Evolutionary conservation across 768 basidiomycete species (phyloP).

Genomic region (Leccinum pellstonianum): DNA sequence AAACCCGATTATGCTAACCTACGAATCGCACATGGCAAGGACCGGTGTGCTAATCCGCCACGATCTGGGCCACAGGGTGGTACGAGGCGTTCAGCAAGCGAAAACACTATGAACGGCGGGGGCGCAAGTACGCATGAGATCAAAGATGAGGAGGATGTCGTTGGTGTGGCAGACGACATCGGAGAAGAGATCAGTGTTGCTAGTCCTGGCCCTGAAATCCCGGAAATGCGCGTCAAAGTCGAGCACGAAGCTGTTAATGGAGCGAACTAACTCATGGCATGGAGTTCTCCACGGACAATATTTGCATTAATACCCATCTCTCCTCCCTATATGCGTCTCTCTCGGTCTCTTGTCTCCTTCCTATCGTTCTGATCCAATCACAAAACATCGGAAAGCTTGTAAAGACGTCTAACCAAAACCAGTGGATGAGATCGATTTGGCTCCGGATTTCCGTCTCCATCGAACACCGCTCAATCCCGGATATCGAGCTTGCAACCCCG

Average conservation of each 20-base stretch:
- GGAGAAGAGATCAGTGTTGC: constrained; percentile 26
- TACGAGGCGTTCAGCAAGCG: constrained; percentile 47
- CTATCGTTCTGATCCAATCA: constrained; percentile 22
- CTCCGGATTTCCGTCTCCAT: constrained; percentile 36
- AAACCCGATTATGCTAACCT: constrained; percentile 88
- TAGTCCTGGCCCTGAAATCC: constrained; percentile 29
- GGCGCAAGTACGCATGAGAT: constrained; percentile 15
- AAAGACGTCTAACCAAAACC: constrained; percentile 31
- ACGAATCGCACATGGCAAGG: constrained; percentile 93
- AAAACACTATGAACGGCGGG: constrained; percentile 31
- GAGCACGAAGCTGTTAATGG: constrained; percentile 28
- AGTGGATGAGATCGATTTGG: constrained; percentile 49
- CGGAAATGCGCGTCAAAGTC: constrained; percentile 47
- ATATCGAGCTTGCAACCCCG: constrained; percentile 9
- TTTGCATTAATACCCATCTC: constrained; percentile 33
- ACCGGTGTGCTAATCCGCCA: constrained; percentile 91
- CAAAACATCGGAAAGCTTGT: constrained; percentile 35
- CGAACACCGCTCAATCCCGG: constrained; percentile 6
- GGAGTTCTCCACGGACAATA: constrained; percentile 25
- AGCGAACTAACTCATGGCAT: constrained; percentile 19
- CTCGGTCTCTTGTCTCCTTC: constrained; percentile 19
- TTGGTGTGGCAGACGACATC: constrained; percentile 22
- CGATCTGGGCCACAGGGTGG: constrained; percentile 78
- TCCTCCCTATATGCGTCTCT: constrained; percentile 29
- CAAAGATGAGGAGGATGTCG: constrained; percentile 28